Evolutionary conservation across 2,329 filamentous ascomycete species (phyloP), one percentile per base, ranked within the genome.

Genomic region (Aspergillus spinulosporus): DNA sequence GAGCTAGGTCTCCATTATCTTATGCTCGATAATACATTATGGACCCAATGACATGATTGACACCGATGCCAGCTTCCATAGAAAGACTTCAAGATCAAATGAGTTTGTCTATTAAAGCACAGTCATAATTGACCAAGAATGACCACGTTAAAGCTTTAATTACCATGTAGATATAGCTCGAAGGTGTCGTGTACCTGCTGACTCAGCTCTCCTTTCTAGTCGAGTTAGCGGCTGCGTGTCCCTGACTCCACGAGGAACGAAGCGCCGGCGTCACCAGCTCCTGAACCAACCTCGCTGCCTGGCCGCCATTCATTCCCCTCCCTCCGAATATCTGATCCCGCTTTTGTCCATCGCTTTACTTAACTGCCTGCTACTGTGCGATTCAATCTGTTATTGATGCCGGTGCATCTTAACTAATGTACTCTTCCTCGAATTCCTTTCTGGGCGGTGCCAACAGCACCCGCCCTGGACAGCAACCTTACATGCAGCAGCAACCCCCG

Each of bases 361-460:
- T 51, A 52, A 26, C 31, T 47, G 21, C 29, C n/a, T 48, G 9
- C 21, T 52, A 44, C 26, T 43, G 9, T 46, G 47, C 45, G 40
- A 26, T 34, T 26, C 8, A 21, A 39, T 39, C 26, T 52, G 12
- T 34, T 54, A 62, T 58, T 59, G 44, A 70, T 72, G 68, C 63
- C 50, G 64, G 57, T 59, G 58, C 59, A 54, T 49, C 49, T 56
- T 62, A 58, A 59, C 64, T 72, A 76, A 97, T 97, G 93, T 97
- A 90, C 79, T 94, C 91, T 64, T 90, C 88, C 73, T 89, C 90
- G 64, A 95, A 89, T 80, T 87, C 89, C 62, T 97, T 88, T 75
- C 78, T 96, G 68, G 91, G 91, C 75, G 88, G 87, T 77, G 84
- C 82, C 74, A 90, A 87, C 72, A 88, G 82, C 79, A 84, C 88